These are phyloP conservation scores for Zoysia pacifica DNA, from an alignment of 176 grass and related monocot genomes.

Conservation along the genomic window DNA sequence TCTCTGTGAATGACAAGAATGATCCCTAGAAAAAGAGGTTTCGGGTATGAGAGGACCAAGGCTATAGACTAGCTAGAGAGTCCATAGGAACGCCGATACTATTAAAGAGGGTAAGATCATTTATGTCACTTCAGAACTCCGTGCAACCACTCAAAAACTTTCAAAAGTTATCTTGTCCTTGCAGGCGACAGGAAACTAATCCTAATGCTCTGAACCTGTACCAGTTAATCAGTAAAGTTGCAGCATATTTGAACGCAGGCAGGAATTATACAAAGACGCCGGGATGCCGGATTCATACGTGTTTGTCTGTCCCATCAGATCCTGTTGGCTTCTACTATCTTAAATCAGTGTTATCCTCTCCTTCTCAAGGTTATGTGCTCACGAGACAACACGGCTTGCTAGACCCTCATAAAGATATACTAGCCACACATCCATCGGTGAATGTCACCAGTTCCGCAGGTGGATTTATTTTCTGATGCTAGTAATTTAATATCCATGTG, in stretches of 20 bases:
- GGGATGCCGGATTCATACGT: neutral
- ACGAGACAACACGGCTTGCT: neutral
- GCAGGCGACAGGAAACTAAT: neutral
- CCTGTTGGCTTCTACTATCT: neutral
- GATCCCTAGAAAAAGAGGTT: no score
- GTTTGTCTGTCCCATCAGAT: neutral
- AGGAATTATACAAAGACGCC: neutral
- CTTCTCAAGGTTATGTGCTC: neutral
- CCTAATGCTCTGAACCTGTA: neutral
- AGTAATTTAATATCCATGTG: no score
- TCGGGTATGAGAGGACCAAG: no score
- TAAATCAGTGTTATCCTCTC: neutral
- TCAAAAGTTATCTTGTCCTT: neutral
- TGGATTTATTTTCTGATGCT: no score
- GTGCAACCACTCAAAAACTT: neutral
- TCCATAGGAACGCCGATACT: no score
- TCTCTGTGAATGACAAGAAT: no score
- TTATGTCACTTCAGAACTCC: neutral
- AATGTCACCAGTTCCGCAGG: neutral
- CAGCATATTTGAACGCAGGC: no score
- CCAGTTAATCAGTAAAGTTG: no score
- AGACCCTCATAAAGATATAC: neutral
- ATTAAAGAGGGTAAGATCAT: no score
- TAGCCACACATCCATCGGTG: neutral
- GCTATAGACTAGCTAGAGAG: no score